Conservation (phyloP, 805 yeast species). For the Tanozyma kutaoensis region DNA sequence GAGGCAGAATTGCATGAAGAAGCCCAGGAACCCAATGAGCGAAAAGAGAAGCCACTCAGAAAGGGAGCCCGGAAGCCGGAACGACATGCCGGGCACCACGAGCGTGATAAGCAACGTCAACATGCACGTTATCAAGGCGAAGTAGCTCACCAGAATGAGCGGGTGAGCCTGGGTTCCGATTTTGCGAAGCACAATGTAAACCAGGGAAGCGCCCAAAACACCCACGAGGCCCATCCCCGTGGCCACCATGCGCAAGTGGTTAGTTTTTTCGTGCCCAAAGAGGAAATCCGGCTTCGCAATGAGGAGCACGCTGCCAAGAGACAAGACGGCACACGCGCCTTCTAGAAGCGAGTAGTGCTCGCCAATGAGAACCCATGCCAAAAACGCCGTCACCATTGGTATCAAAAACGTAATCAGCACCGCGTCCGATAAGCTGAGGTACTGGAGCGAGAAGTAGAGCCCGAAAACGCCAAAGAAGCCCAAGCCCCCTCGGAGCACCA, state of each 20-base stretch:
- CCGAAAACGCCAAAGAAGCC: conserved; percentile 75
- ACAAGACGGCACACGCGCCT: conserved; percentile 51
- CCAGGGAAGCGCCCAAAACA: conserved; percentile 55
- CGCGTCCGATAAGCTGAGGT: conserved; percentile 68
- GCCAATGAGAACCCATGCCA: conserved; percentile 54
- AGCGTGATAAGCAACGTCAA: conserved; percentile 41
- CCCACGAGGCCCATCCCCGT: conserved; percentile 52
- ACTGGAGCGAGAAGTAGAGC: conserved; percentile 60
- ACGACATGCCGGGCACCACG: conserved; percentile 42
- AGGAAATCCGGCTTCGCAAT: conserved; percentile 74
- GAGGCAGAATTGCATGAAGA: conserved; percentile 63
- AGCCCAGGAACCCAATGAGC: conserved; percentile 64
- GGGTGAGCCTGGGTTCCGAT: conserved; percentile 78
- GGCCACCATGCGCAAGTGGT: conserved; percentile 45
- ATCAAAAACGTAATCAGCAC: conserved; percentile 66
- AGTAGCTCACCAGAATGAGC: conserved; percentile 63
- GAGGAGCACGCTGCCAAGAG: conserved; percentile 63
- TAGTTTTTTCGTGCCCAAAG: conserved; percentile 30
- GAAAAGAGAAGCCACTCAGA: conserved; percentile 56
- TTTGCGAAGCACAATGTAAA: conserved; percentile 56
- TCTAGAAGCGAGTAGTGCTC: conserved; percentile 60
- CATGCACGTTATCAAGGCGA: conserved; percentile 47
- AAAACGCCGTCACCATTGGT: conserved; percentile 64
- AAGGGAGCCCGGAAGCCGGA: conserved; percentile 45
- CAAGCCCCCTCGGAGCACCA: conserved; percentile 49